Base-by-base conservation (phyloP, 257 asterid genomes). In the Orobanche coerulescens region DNA sequence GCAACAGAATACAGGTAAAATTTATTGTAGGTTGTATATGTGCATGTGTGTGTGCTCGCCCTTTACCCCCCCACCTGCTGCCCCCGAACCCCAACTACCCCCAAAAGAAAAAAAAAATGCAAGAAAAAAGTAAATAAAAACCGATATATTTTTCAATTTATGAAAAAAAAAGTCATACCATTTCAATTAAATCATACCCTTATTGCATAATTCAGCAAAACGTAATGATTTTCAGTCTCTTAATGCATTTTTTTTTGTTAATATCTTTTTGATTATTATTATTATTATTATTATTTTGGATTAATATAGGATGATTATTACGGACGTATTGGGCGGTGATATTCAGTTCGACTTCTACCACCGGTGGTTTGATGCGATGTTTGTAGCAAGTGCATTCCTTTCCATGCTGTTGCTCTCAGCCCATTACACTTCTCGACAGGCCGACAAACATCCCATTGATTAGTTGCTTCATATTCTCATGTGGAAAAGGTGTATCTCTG, bases 361-460 rank as follows among this genome's bases (percentile, higher is more conserved):
- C 69, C 77, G 97, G 13, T 89, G 97, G 99, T 93, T 93, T 48
- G 97, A 93, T 67, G 97, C 97, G 3, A 93, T 93, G 6, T 93
- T 93, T 39, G 96, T 81, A 13, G 99, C 97, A 23, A 93, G 97
- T 64, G 91, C 99, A 6, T 93, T 93, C 79, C 90, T 93, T 20
- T 89, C 97, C 33, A 79, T 89, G 69, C 87, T 93, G 51, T 73
- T 93, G 76, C 84, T 93, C 36, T 93, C 99, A 16, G 99, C 97
- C 3, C 99, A 89, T 55, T 93, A 93, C 72, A 86, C 95, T 2
- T 80, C 98, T 70, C 97, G 96, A 0, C 96, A 84, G 64, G 88
- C 88, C 13, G 95, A 93, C 66, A 93, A 93, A 66, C 98, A 89
- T 66, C 97, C 98, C 28, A 89, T 86, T 51, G 98, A 93, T 75